Evolutionary conservation across 2,329 filamentous ascomycete species (phyloP), one percentile per base, ranked within the genome.

Genomic region (Pseudofabraea citricarpa): DNA sequence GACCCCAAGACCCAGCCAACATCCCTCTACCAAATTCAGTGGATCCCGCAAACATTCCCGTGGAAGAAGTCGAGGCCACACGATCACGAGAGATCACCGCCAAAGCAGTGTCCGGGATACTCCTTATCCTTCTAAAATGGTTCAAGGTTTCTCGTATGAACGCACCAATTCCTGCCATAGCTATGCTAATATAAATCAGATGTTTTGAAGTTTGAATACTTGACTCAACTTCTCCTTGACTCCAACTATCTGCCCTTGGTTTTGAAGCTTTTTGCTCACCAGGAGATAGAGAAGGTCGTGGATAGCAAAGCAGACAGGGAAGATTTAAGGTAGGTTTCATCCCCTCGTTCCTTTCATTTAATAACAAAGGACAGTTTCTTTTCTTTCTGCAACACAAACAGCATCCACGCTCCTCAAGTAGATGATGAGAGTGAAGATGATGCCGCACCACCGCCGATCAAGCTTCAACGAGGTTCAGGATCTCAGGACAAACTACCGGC

Each of bases 201-300:
- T 61, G 79, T 97, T 21, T 71, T 98, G 52, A 95, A 96, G 61
- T 96, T 93, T 54, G 93, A 98, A 66, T 97, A 96, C 58, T 71
- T 98, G 58, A 91, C 90, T 1, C 93, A 98, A 60, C 76, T 98
- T 3, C 71, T 98, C 9, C 75, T 98, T 21, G 93, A 98, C 64
- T 93, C 89, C 4, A 97, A 95, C 63, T 98, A 96, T 62, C 75
- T 98, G 6, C 91, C 91, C 1, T 72, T 98, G 22, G 85, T 95
- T 19, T 70, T 98, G 23, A 97, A 97, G 67, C 79, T 96, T 38
- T 90, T 96, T 63, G 90, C 91, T 39, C 84, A 95, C 59, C 90
- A 96, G 63, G 94, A 98, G 51, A 82, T 96, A 26, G 91, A 96
- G 54, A 85, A 89, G 58, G 80, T 90, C 3, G 85, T 95, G 23